Evolutionary conservation across 306 rosid species (phyloP).

Genomic region (Glycine soja): DNA sequence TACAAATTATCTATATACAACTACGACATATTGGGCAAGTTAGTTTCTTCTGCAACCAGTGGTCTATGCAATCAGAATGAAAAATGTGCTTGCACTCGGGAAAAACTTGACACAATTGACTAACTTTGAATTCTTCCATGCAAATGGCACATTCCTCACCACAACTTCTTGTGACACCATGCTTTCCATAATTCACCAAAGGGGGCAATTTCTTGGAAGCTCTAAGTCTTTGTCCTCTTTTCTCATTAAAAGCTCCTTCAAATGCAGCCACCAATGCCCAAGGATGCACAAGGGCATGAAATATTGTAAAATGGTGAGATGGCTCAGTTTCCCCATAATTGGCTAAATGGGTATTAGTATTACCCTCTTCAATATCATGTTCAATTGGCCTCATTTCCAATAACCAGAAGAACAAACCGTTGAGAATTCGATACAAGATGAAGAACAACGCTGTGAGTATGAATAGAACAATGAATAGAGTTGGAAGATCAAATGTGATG

Average conservation of each 20-base stretch:
- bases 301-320: constrained; percentile 3
- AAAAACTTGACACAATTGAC: constrained; percentile 62
- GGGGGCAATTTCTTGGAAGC: constrained; percentile 60
- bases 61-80: constrained; percentile 67
- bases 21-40: constrained; percentile 58
- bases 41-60: constrained; percentile 59
- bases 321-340: background rate
- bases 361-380: constrained; percentile 43
- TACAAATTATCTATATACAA: background rate
- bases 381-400: constrained; percentile 32
- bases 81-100: constrained; percentile 64
- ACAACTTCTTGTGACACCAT: constrained; percentile 36
- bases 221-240: constrained; percentile 55
- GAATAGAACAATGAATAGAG: background rate
- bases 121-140: constrained; percentile 62
- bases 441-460: constrained; percentile 25
- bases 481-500: constrained; percentile 42
- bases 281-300: constrained; percentile 6
- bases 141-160: constrained; percentile 60
- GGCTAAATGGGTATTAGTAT: no score
- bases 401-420: constrained; percentile 50
- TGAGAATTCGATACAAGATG: constrained; percentile 50
- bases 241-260: constrained; percentile 35
- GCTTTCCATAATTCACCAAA: constrained; percentile 53
- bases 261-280: constrained; percentile 32